Evolutionary conservation across 768 basidiomycete genomes (phyloP).

Genomic region (Lepiota venenata): DNA sequence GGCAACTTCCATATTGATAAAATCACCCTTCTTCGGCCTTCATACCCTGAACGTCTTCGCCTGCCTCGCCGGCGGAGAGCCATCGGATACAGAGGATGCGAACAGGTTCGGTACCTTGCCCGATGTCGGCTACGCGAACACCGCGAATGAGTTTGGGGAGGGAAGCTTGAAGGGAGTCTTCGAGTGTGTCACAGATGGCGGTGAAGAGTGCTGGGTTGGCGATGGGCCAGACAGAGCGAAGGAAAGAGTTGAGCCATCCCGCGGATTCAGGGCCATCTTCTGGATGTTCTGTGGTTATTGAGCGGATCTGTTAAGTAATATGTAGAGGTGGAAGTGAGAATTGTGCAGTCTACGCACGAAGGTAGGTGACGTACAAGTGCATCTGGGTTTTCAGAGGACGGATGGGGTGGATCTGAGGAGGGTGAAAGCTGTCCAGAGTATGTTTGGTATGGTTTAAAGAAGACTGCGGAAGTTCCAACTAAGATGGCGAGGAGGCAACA

Average conservation of each 20-base stretch:
- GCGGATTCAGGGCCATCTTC: conserved; percentile 32
- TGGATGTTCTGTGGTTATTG: conserved; percentile 9
- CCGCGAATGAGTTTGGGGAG: conserved; percentile 49
- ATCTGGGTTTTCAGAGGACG: neutral
- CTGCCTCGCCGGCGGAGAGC: conserved; percentile 29
- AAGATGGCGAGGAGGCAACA: conserved; percentile 24
- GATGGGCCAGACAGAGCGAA: conserved; percentile 67
- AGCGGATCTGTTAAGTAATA: neutral
- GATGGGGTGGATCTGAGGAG: neutral
- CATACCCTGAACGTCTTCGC: conserved; percentile 25
- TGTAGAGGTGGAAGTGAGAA: neutral
- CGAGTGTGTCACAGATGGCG: conserved; percentile 57
- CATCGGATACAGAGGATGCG: conserved; percentile 67
- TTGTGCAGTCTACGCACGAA: neutral
- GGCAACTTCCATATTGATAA: conserved; percentile 68
- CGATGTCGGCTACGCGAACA: conserved; percentile 71
- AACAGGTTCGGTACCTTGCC: conserved; percentile 64
- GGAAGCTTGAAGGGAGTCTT: conserved; percentile 54
- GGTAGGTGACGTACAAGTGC: neutral
- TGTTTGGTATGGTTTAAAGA: conserved; percentile 17
- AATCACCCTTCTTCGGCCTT: conserved; percentile 41
- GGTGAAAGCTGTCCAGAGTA: neutral
- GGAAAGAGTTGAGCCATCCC: conserved; percentile 63
- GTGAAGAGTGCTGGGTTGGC: conserved; percentile 67
- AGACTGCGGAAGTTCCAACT: conserved; percentile 25